Evolutionary conservation across 208 protist species (phyloP).

Genomic region (Trypanosoma cruzi): DNA sequence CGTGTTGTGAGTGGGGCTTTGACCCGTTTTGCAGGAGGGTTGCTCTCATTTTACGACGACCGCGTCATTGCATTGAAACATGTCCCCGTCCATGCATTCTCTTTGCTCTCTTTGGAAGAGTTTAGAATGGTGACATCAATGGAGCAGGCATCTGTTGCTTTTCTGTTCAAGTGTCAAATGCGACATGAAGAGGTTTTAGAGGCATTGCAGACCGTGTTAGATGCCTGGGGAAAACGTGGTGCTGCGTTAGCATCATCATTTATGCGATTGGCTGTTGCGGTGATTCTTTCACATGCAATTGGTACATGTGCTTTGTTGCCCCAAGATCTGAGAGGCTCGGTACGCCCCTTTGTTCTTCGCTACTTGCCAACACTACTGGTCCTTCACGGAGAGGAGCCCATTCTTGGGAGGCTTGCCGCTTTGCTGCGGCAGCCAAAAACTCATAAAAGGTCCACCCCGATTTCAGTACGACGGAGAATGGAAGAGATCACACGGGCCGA

Average conservation of each 20-base stretch:
- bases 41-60: conserved; percentile 28
- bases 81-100: conserved; percentile 12
- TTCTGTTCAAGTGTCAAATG: conserved; percentile 29
- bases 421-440: conserved; percentile 5
- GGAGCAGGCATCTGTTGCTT: conserved; percentile 25
- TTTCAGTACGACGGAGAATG: background rate
- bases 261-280: conserved; percentile 21
- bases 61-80: conserved; percentile 6
- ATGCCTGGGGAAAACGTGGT: conserved; percentile 21
- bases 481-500: conserved; percentile 6
- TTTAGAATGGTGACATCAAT: conserved; percentile 16
- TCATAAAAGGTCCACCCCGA: conserved; percentile 5
- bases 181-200: conserved; percentile 24
- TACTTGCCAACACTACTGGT: conserved; percentile 12
- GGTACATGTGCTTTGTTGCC: conserved; percentile 17
- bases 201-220: conserved; percentile 24
- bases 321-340: background rate
- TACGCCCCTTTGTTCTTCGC: conserved; percentile 15
- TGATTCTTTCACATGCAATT: conserved; percentile 24
- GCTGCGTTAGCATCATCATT: background rate
- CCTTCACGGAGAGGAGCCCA: background rate
- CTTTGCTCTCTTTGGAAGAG: conserved; percentile 22
- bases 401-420: conserved; percentile 8
- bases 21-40: conserved; percentile 10
- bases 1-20: conserved; percentile 15